phyloP scores from a whole-genome alignment of 192 early-diverging fungal genomes.

The Mycoemilia scoparia region DNA sequence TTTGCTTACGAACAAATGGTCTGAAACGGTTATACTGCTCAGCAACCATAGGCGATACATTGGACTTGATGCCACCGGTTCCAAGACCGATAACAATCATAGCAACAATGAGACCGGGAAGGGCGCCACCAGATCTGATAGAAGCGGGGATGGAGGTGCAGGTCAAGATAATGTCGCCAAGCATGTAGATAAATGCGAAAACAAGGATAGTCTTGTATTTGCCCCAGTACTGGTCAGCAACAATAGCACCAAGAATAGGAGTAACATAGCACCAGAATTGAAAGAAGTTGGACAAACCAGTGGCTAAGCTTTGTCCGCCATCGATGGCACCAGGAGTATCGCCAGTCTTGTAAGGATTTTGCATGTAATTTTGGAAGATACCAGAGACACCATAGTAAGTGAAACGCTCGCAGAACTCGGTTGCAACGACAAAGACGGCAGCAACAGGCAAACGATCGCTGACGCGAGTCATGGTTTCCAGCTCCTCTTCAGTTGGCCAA shows the following conservation, averaged over 20 bases:
- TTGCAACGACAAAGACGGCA: conserved; percentile 30
- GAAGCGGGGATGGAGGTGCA: conserved; percentile 35
- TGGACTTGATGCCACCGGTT: conserved; percentile 61
- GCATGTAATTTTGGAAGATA: conserved; percentile 38
- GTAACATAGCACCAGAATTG: conserved; percentile 36
- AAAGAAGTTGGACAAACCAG: conserved; percentile 30
- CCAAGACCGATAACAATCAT: conserved; percentile 50
- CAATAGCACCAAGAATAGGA: conserved; percentile 36
- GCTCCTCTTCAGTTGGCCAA: conserved; percentile 38
- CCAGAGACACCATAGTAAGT: conserved; percentile 36
- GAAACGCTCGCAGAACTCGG: conserved; percentile 38
- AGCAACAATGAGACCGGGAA: conserved; percentile 41
- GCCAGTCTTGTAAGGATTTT: conserved; percentile 18
- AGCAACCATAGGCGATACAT: conserved; percentile 52
- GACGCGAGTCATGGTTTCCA: conserved; percentile 31
- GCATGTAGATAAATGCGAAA: conserved; percentile 36
- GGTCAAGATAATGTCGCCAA: conserved; percentile 43
- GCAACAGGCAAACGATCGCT: conserved; percentile 33
- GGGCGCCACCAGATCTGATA: conserved; percentile 25
- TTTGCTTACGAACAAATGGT: conserved; percentile 29
- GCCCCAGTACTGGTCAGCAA: conserved; percentile 52
- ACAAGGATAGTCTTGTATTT: conserved; percentile 51
- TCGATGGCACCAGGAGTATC: conserved; percentile 20
- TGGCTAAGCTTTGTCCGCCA: conserved; percentile 27
- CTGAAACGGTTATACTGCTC: conserved; percentile 36